Base-by-base conservation (phyloP, 495 filamentous ascomycete species). In the Beverwykella pulmonaria region DNA sequence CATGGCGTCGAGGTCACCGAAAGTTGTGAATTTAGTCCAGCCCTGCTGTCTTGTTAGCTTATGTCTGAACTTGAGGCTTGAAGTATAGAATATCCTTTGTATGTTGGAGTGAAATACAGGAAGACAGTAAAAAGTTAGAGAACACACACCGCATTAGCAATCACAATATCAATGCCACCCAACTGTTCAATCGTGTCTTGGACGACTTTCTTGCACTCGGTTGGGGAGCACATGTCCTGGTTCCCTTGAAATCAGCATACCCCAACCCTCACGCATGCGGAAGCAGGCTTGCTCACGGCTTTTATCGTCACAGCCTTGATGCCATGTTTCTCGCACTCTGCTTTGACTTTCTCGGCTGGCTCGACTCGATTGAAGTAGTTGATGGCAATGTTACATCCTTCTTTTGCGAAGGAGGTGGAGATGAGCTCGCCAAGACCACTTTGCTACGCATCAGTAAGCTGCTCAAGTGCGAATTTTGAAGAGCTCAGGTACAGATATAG, bases 381-480 rank as follows among this genome's bases (percentile, higher is more conserved):
- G 73, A 92, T 86, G 17, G 85, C 87, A 50, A 92, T 75, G 70
- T 90, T 90, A 67, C 78, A 83, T 29, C 87, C 87, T 67, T 89
- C 82, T 8, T 79, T 75, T 6, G 88, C 89, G 72, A 91, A 91
- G 39, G 87, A 88, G 39, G 82, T 76, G 30, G 79, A 82, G 2
- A 90, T 79, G 9, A 85, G 59, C 48, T 86, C 88, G 22, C 89
- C 89, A 3, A 91, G 80, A 14, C 89, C 88, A 70, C 86, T 88
- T 62, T 20, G 54, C 19, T 7, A 22, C 7, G 3, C n/a, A 23
- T 39, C 23, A 20, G 12, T 7, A 25, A 29, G 23, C 8, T 32
- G 20, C 17, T n/a, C 17, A 6, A 20, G 49, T 41, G 27, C 12
- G 29, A 26, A 36, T n/a, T n/a, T n/a, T n/a, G n/a, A n/a, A n/a